Percentiles rank a stretch among this genome's conserved stretches.
phyloP scores from a whole-genome alignment of 129 eudicot species.

The Daucus carota region DH1_v3.0 NC_030387.2:4934001-4934500 shows the following conservation, averaged over 20 bases:
- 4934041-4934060: too few relatives aligned
- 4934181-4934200: neutral
- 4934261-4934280: neutral
- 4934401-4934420: neutral
- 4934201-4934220: neutral
- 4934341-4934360: neutral
- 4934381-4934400: neutral
- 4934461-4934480: neutral
- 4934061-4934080: neutral
- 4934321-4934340: neutral
- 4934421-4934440: neutral
- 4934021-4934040: too few relatives aligned
- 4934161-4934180: slow-evolving; percentile 8
- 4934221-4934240: neutral
- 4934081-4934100: neutral
- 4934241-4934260: neutral
- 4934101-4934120: neutral
- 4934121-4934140: neutral
- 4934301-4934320: neutral
- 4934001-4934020: too few relatives aligned
- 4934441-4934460: too few relatives aligned
- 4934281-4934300: neutral
- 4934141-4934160: neutral
- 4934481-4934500: neutral
- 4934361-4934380: neutral